Conservation (phyloP, 805 yeast genomes). For the Cyberlindnera subsufficiens region DNA sequence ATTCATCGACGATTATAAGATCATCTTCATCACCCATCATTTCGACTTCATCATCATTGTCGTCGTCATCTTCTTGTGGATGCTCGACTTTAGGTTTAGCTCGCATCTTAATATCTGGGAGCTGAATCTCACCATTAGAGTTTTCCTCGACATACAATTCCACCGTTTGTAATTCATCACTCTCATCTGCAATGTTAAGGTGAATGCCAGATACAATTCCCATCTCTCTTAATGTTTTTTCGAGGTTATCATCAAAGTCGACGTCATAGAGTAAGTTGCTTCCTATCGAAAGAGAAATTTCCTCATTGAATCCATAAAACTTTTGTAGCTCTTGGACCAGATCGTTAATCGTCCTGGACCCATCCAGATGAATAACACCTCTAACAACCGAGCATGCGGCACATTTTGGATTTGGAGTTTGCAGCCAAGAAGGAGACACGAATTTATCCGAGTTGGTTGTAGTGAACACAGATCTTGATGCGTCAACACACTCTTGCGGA, state of each 20-base stretch:
- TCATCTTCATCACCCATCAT: conserved; percentile 16
- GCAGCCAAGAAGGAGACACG: conserved; percentile 56
- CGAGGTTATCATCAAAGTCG: conserved; percentile 79
- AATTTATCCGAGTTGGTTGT: conserved; percentile 53
- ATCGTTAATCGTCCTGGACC: conserved; percentile 36
- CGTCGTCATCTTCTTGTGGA: conserved; percentile 18
- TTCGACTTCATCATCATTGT: conserved; percentile 12
- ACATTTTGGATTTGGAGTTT: conserved; percentile 65
- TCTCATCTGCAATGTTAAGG: conserved; percentile 74
- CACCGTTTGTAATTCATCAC: conserved; percentile 54
- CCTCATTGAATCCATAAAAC: conserved; percentile 51
- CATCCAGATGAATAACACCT: conserved; percentile 38
- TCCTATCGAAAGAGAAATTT: conserved; percentile 52
- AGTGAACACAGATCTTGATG: conserved; percentile 46
- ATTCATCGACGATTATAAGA: conserved; percentile 15
- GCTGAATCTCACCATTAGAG: conserved; percentile 12
- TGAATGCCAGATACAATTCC: conserved; percentile 58
- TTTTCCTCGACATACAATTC: conserved; percentile 49
- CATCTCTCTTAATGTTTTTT: conserved; percentile 40
- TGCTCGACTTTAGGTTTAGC: conserved; percentile 17
- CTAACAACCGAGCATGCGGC: conserved; percentile 56
- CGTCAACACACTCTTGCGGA: conserved; percentile 24
- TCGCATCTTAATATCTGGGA: conserved; percentile 32
- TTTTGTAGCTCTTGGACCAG: conserved; percentile 44
- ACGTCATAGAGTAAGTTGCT: conserved; percentile 64